These are phyloP conservation scores for Vanrija pseudolonga DNA, from an alignment of 1,284 basidiomycete genomes.

Conservation along the genomic window DNA sequence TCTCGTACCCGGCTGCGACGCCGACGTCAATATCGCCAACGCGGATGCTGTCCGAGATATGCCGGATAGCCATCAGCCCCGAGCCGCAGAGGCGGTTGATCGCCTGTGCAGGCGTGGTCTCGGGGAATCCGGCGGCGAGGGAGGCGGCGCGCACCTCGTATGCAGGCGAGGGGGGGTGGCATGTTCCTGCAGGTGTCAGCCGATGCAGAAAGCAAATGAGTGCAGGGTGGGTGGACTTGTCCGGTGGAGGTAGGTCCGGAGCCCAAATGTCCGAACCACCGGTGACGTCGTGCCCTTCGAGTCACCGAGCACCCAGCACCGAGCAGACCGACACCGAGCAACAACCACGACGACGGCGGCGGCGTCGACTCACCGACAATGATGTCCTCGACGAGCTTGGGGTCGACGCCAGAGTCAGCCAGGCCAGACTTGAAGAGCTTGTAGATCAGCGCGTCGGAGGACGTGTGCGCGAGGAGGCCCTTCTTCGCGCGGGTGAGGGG, in stretches of 20 bases:
- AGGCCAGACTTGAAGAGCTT: conserved; percentile 23
- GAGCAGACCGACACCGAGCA: too few species aligned
- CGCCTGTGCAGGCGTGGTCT: conserved; percentile 68
- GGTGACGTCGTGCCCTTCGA: too few species aligned
- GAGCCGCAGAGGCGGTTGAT: conserved; percentile 80
- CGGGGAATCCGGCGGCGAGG: conserved; percentile 18
- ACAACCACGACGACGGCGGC: conserved; percentile 35
- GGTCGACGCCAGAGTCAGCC: conserved; percentile 21
- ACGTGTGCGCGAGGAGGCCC: conserved; percentile 29
- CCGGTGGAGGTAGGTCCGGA: too few species aligned
- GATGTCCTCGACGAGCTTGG: conserved; percentile 37
- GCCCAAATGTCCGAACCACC: too few species aligned
- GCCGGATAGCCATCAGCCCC: conserved; percentile 62
- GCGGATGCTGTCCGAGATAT: conserved; percentile 73
- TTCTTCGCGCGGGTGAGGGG: conserved; percentile 28
- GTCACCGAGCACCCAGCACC: too few species aligned
- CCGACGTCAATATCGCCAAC: conserved; percentile 64
- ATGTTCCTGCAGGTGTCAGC: conserved; percentile 3
- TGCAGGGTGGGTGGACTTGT: too few species aligned
- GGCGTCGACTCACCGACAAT: conserved; percentile 70
- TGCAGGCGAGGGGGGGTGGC: conserved; percentile 18
- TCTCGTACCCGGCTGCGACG: conserved; percentile 75
- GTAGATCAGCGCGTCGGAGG: conserved; percentile 26
- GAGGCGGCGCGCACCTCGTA: conserved; percentile 21
- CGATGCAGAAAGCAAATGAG: background rate